Percentiles rank a stretch among this genome's conserved stretches.
These are phyloP conservation scores for Poterioochromonas sp. DNA, from an alignment of 352 stramenopile species.

Conservation along the genomic window DNA sequence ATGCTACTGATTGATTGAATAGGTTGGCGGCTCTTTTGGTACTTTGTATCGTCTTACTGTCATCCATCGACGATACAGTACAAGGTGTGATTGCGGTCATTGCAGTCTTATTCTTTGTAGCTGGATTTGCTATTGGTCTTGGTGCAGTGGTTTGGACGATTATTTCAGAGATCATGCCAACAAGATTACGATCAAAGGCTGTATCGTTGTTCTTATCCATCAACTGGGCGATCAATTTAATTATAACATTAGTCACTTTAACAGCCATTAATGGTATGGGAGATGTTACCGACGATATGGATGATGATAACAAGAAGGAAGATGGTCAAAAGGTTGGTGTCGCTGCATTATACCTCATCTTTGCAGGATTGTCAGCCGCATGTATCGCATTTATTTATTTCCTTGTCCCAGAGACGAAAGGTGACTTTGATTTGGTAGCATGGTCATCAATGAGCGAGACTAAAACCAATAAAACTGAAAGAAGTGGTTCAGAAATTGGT, in stretches of 20 bases:
- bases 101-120: conserved; percentile 64
- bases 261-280: conserved; percentile 60
- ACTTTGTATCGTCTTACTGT: conserved; percentile 14
- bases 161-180: conserved; percentile 68
- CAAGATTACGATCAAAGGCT: conserved; percentile 63
- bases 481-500: too few species aligned
- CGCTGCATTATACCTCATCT: conserved; percentile 67
- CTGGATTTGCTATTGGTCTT: conserved; percentile 66
- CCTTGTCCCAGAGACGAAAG: conserved; percentile 56
- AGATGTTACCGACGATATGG: conserved; percentile 40
- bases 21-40: conserved; percentile 15
- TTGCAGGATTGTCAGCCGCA: conserved; percentile 42
- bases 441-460: too few species aligned
- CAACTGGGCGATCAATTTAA: conserved; percentile 65
- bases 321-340: conserved; percentile 66
- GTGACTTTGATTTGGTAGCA: too few species aligned
- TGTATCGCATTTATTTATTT: conserved; percentile 52
- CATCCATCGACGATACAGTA: not conserved
- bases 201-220: conserved; percentile 69
- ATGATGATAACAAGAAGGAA: conserved; percentile 35
- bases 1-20: not conserved
- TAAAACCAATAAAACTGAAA: too few species aligned
- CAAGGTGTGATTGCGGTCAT: conserved; percentile 53
- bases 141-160: conserved; percentile 60
- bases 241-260: conserved; percentile 9